phyloP scores from a whole-genome alignment of 768 basidiomycete genomes.

The Suillus placidus region DNA sequence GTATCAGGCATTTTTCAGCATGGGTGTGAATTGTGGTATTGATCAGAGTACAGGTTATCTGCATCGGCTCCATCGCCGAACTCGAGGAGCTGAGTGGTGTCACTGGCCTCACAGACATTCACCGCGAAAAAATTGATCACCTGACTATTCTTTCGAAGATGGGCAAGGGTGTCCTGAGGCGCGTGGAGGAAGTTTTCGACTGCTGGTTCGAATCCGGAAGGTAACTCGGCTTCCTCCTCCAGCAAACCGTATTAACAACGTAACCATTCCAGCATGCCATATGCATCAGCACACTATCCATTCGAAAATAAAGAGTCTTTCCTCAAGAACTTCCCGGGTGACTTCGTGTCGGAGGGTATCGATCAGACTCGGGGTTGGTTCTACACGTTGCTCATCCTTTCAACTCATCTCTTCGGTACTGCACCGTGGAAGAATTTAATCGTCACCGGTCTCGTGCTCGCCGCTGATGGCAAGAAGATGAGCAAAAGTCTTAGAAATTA shows the following conservation, averaged over 20 bases:
- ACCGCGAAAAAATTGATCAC: conserved; percentile 93
- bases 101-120: conserved; percentile 83
- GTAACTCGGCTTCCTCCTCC: conserved; percentile 43
- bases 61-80: conserved; percentile 85
- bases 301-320: conserved; percentile 95
- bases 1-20: conserved; percentile 1
- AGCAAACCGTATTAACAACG: conserved; percentile 1
- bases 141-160: conserved; percentile 92
- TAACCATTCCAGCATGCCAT: conserved; percentile 80
- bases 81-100: conserved; percentile 85
- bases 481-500: conserved; percentile 97
- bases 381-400: conserved; percentile 94
- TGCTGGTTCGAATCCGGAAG: conserved; percentile 99
- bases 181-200: conserved; percentile 98
- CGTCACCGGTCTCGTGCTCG: conserved; percentile 93
- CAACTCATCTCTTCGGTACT: conserved; percentile 90
- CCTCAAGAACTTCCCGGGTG: conserved; percentile 85
- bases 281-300: conserved; percentile 95
- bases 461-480: conserved; percentile 99
- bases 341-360: conserved; percentile 97
- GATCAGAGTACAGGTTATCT: conserved; percentile 60
- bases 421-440: conserved; percentile 99
- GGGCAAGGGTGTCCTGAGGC: conserved; percentile 83
- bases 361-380: conserved; percentile 99
- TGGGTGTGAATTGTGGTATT: not conserved